Conservation (phyloP, 2,329 filamentous ascomycete genomes). For the Fusarium sp. region DNA sequence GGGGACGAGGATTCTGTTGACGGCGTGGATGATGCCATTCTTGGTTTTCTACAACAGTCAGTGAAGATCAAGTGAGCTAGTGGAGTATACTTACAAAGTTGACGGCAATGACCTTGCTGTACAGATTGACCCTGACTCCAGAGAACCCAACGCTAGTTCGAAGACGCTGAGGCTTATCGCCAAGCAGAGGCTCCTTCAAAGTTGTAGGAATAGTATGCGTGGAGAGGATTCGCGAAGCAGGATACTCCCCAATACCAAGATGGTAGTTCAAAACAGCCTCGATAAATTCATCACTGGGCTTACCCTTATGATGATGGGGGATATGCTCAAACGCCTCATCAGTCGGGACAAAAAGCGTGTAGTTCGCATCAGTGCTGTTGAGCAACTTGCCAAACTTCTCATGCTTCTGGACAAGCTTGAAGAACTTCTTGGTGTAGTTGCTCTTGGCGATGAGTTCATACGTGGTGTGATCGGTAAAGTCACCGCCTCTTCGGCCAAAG, state of each 20-base stretch:
- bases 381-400: conserved; percentile 76
- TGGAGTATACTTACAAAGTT: conserved; percentile 68
- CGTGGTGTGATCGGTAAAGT: conserved; percentile 74
- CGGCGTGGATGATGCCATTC: conserved; percentile 83
- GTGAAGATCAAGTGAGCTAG: accelerated
- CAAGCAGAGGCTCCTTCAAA: conserved; percentile 67
- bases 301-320: conserved; percentile 55
- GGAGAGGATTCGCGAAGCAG: conserved; percentile 70
- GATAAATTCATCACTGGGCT: conserved; percentile 75
- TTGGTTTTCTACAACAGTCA: conserved; percentile 64
- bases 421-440: conserved; percentile 81
- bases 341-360: conserved; percentile 83
- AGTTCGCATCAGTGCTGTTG: conserved; percentile 77
- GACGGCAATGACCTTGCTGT: conserved; percentile 72
- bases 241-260: conserved; percentile 72
- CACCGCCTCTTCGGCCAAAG: conserved; percentile 27
- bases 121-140: conserved; percentile 80
- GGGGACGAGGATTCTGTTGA: conserved; percentile 79
- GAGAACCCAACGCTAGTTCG: conserved; percentile 69
- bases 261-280: conserved; percentile 80
- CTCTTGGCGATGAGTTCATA: conserved; percentile 81
- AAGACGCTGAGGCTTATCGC: conserved; percentile 75
- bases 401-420: conserved; percentile 77
- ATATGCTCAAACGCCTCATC: conserved; percentile 77
- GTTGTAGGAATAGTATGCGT: conserved; percentile 80